Base-by-base conservation (phyloP, 257 asterid species). In the Eustoma russellianum region DNA sequence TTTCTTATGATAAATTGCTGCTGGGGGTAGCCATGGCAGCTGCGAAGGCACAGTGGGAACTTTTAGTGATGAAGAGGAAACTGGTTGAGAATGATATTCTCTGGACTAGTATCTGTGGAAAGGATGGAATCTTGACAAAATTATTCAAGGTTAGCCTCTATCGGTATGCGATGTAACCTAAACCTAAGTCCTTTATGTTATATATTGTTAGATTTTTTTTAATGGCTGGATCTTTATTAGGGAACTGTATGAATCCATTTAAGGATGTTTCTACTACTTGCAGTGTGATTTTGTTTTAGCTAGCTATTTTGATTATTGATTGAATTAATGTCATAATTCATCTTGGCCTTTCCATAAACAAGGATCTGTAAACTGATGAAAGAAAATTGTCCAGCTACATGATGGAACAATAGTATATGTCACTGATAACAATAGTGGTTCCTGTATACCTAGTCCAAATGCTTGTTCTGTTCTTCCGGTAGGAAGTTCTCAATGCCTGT, bases 1-100 rank as follows among this genome's bases (percentile, higher is more conserved):
- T 91, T 50, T 91, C 98, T 50, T 71, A 79, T 52, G 98, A 88
- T 68, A 79, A 66, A 61, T 65, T 91, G 57, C 51, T 91, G 63
- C 53, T 91, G 8, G 77, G 79, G 66, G 97, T 95, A 53, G 94
- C 93, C 33, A 60, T 47, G 49, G 87, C 68, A 67, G 81, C 88
- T 45, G 83, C 74, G 46, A 53, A 34, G 53, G 74, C 83, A 43
- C 75, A 52, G 35, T 79, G 83, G 86, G 80, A 77, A 58, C 66
- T 56, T 52, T 17, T 59, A n/a, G 48, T 66, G 28, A n/a, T 7
- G 34, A 73, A 63, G 54, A 69, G 19, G 0, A 57, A 47, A 16
- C 55, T 71, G 53, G 17, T 53, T 13, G 64, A 69, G 46, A 50
- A 55, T 70, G n/a, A n/a, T n/a, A 57, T 54, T 18, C 60, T 56